phyloP scores from a whole-genome alignment of 306 rosid genomes.

The Cicer arietinum region DNA sequence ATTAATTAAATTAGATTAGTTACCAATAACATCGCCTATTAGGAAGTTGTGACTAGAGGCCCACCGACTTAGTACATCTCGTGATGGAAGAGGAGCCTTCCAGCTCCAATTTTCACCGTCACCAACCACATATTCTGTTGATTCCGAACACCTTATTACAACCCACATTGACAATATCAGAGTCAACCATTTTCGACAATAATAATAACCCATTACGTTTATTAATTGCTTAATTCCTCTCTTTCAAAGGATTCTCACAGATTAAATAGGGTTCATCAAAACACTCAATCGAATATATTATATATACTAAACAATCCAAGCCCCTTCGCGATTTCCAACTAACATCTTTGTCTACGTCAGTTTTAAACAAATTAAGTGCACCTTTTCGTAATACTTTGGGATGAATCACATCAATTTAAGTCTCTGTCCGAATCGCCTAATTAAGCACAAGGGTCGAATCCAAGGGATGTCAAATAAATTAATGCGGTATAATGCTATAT shows the following conservation, averaged over 20 bases:
- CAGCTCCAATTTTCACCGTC: constrained; percentile 25
- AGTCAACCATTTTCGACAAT: background rate
- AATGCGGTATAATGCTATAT: background rate
- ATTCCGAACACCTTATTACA: constrained; percentile 23
- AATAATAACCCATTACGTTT: background rate
- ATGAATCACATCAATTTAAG: constrained; percentile 1
- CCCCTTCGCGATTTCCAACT: background rate
- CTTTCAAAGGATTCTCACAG: too few relatives aligned
- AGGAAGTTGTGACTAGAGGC: constrained; percentile 39
- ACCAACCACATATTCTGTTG: constrained; percentile 43
- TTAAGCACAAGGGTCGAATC: too few relatives aligned
- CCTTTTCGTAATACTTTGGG: constrained; percentile 24
- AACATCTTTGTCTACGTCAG: background rate
- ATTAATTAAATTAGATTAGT: background rate
- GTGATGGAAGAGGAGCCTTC: constrained; percentile 41
- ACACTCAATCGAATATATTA: background rate
- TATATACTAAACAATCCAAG: background rate
- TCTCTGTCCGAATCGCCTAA: background rate
- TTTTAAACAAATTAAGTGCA: background rate
- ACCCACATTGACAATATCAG: constrained; percentile 11
- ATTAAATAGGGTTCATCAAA: background rate
- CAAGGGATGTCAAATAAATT: background rate
- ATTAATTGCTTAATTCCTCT: too few relatives aligned
- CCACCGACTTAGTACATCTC: constrained; percentile 43
- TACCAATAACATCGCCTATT: constrained; percentile 52